These are phyloP conservation scores for Beauveria bassiana DNA, from an alignment of 2,329 filamentous ascomycete genomes.

Conservation along the genomic window DNA sequence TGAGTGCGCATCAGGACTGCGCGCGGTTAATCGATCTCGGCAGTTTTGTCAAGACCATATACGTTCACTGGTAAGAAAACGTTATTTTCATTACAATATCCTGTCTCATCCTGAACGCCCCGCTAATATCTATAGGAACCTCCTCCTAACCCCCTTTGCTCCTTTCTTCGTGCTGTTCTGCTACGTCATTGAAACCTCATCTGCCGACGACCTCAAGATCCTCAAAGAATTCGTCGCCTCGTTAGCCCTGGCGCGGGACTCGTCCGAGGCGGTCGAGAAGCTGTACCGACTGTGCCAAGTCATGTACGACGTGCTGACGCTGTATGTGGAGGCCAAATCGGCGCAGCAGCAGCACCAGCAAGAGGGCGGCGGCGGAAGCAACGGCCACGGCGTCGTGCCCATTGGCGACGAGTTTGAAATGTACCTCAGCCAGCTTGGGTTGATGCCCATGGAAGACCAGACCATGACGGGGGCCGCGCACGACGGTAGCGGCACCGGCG, in stretches of 20 bases:
- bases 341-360: constrained; percentile 36
- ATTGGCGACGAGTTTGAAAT: constrained; percentile 56
- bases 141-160: constrained; percentile 49
- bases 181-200: constrained; percentile 46
- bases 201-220: constrained; percentile 43
- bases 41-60: constrained; percentile 35
- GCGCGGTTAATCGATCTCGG: constrained; percentile 35
- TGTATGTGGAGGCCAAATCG: constrained; percentile 55
- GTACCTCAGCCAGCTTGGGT: constrained; percentile 55
- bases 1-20: constrained; percentile 36
- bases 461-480: constrained; percentile 17
- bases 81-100: neutral
- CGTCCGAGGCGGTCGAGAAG: constrained; percentile 52
- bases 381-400: constrained; percentile 27
- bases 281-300: constrained; percentile 55
- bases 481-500: constrained; percentile 13
- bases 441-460: constrained; percentile 40
- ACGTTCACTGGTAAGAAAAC: constrained; percentile 42
- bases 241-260: constrained; percentile 40
- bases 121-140: constrained; percentile 31
- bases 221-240: constrained; percentile 50
- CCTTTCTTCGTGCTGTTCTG: constrained; percentile 55
- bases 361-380: constrained; percentile 19
- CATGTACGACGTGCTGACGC: constrained; percentile 51
- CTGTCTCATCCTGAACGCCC: neutral